Conservation (phyloP, 495 filamentous ascomycete species). For the Podospora didyma region DNA sequence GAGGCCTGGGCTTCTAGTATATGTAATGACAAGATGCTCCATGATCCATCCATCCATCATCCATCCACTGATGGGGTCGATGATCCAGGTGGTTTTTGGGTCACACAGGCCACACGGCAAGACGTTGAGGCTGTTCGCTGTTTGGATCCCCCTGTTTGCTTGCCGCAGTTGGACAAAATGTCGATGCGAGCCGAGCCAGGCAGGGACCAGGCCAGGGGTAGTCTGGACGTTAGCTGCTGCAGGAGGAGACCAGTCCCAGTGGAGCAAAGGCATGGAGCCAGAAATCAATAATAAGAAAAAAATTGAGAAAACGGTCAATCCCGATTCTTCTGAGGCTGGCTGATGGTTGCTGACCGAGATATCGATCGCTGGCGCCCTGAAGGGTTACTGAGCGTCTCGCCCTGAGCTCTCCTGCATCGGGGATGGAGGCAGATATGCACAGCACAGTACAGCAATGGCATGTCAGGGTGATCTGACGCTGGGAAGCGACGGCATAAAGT, state of each 20-base stretch:
- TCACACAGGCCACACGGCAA: neutral
- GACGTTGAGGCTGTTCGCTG: neutral
- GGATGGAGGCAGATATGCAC: neutral
- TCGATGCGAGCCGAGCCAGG: neutral
- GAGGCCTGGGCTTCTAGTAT: no score
- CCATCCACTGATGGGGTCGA: neutral
- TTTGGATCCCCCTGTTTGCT: neutral
- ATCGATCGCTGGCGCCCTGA: constrained; percentile 4
- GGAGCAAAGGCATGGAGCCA: no score
- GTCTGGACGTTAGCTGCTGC: neutral
- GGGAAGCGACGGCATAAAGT: constrained; percentile 15
- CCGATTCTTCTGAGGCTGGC: neutral
- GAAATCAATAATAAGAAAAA: neutral
- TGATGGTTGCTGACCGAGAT: neutral
- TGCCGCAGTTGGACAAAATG: neutral
- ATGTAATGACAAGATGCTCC: no score
- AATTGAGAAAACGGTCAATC: neutral
- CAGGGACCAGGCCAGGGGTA: neutral
- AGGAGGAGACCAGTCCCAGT: neutral
- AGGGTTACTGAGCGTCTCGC: neutral
- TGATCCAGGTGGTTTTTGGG: neutral
- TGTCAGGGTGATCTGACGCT: constrained; percentile 9
- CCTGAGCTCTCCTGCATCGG: no score
- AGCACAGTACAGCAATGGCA: neutral
- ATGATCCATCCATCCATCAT: no score